A percentile compares a stretch with the other conserved stretches of the same genome.
Conservation (phyloP, 2,329 filamentous ascomycete genomes). For the Colletotrichum incanum region DNA sequence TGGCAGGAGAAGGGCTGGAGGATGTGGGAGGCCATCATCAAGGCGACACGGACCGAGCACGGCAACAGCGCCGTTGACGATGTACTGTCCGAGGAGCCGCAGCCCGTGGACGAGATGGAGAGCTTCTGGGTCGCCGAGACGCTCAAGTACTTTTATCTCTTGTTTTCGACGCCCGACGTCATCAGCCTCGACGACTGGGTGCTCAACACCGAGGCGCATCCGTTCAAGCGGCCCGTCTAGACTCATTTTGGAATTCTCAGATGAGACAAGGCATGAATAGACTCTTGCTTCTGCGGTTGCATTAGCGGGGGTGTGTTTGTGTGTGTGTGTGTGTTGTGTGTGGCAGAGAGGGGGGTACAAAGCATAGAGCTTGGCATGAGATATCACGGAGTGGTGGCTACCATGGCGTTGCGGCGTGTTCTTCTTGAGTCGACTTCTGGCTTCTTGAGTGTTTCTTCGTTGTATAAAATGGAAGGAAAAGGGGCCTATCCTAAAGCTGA, state of each 20-base stretch:
- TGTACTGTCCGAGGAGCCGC: constrained; percentile 64
- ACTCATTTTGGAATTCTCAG: not conserved
- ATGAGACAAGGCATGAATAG: not conserved
- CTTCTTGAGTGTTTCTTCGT: constrained; percentile 7
- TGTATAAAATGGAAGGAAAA: constrained; percentile 19
- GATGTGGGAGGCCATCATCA: constrained; percentile 84
- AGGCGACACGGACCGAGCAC: constrained; percentile 74
- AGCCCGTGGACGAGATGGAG: constrained; percentile 78
- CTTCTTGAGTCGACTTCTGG: not conserved
- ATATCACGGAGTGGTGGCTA: constrained; percentile 35
- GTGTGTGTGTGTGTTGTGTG: no score
- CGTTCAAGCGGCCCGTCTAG: constrained; percentile 63
- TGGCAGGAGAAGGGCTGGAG: constrained; percentile 89
- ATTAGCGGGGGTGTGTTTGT: not conserved
- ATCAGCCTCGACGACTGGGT: constrained; percentile 80
- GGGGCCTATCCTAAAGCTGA: not conserved
- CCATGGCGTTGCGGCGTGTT: constrained; percentile 34
- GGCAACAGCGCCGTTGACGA: constrained; percentile 81
- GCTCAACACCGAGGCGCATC: constrained; percentile 76
- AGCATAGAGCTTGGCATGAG: constrained; percentile 27
- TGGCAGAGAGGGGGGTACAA: not conserved
- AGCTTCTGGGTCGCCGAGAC: constrained; percentile 95
- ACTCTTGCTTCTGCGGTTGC: constrained; percentile 38
- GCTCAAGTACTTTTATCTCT: constrained; percentile 91
- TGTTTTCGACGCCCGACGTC: constrained; percentile 79